Percentiles rank a stretch among this genome's conserved stretches.
Evolutionary conservation across 163 green algal genomes (phyloP).

Genomic region (Dunaliella salina): DNA sequence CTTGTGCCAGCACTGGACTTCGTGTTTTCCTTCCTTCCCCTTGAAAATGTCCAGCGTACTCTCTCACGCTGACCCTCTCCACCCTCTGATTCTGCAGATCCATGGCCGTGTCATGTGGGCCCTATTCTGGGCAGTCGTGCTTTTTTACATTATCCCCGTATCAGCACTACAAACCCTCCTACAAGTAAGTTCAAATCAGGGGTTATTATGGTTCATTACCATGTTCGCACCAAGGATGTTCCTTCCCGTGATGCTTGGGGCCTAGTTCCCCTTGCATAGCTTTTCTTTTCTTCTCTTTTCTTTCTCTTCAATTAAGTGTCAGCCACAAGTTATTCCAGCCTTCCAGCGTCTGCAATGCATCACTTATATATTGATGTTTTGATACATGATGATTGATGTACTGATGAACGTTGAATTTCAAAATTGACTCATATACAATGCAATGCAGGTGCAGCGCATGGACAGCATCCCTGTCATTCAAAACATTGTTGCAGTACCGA

Average conservation of each 20-base stretch:
- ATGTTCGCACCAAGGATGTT: too few relatives aligned
- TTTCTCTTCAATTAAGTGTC: neutral
- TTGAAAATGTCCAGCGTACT: too few relatives aligned
- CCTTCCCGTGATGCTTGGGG: neutral
- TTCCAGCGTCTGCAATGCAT: neutral
- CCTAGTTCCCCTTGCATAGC: too few relatives aligned
- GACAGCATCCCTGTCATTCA: conserved; percentile 14
- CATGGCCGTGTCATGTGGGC: conserved; percentile 4
- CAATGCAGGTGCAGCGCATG: conserved; percentile 24
- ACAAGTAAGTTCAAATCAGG: conserved; percentile 12
- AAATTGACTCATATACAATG: neutral
- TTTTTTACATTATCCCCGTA: conserved; percentile 37
- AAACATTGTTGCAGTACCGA: conserved; percentile 15
- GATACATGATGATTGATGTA: neutral
- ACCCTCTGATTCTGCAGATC: conserved; percentile 3
- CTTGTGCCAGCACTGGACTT: too few relatives aligned
- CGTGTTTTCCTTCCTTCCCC: too few relatives aligned
- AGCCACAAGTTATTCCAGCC: neutral
- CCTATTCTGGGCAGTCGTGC: conserved; percentile 19
- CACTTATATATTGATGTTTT: too few relatives aligned
- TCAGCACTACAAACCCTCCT: conserved; percentile 36
- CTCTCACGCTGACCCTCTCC: too few relatives aligned
- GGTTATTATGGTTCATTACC: neutral
- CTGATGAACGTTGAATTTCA: neutral
- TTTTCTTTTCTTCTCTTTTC: too few relatives aligned